Base-by-base conservation (phyloP, 371 early-diverging fungal genomes). In the Saksenaea vasiformis region DNA sequence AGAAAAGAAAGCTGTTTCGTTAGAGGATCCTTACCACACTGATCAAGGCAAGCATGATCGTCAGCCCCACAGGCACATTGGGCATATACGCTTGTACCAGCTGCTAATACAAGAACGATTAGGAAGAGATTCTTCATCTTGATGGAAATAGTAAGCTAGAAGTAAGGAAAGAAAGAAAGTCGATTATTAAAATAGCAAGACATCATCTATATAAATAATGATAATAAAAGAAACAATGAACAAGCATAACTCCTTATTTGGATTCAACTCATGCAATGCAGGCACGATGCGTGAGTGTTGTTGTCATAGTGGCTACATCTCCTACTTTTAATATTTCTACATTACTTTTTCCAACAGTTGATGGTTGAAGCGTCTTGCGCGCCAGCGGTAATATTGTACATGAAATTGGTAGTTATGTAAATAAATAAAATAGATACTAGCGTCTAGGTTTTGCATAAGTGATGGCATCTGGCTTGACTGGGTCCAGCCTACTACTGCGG, bases 11-110 rank as follows among this genome's bases (percentile, higher is more conserved):
- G 37, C 28, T 24, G 44, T 27, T 3, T 31, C 17, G 26, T 15
- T 39, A 1, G 11, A 22, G 9, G 53, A 3, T 34, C 54, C 24
- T 63, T 78, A 78, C 78, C 75, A 61, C 78, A 78, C 10, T 65
- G 38, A 15, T 38, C 35, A 14, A 72, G 58, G 53, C 78, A 78
- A 1, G 34, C 36, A 37, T 37, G 53, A 47, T 76, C 77, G 9
- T 55, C 19, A 5, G 64, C 41, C 35, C 64, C 59, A 67, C 73
- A 76, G 15, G 54, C 58, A 54, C 78, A 78, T 58, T 64, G 58
- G 13, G 73, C 73, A 19, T 69, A 10, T 0, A 10, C 51, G 10
- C 10, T 3, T 22, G 10, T 5, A 47, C n/a, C 9, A 47, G 24
- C 24, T 8, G 22, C 19, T 47, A 47, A 11, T 22, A 47, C 10